Conservation (phyloP, 139 green algal species). For the Volvox africanus region DNA sequence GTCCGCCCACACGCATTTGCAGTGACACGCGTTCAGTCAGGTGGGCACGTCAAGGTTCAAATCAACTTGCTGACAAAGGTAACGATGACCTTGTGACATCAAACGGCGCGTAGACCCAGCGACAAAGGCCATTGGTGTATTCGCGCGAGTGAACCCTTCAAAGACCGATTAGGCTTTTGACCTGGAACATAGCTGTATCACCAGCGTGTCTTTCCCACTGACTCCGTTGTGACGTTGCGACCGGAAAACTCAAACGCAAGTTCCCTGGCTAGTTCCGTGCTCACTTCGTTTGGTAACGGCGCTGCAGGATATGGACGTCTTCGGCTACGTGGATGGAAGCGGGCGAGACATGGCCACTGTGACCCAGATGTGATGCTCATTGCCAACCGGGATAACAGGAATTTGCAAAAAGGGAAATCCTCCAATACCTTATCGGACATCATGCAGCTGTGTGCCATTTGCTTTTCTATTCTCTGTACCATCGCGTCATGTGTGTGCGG, state of each 20-base stretch:
- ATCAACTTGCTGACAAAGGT: slow-evolving; percentile 76
- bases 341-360: background rate
- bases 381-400: background rate
- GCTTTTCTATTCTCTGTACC: too few relatives aligned
- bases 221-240: too few relatives aligned
- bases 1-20: background rate
- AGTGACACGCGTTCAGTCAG: slow-evolving; percentile 70
- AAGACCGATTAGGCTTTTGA: too few relatives aligned
- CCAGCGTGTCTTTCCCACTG: too few relatives aligned
- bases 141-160: too few relatives aligned
- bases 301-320: slow-evolving; percentile 76
- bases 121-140: background rate
- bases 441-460: too few relatives aligned
- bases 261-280: too few relatives aligned
- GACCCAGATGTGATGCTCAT: background rate
- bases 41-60: slow-evolving; percentile 63
- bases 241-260: too few relatives aligned
- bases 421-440: too few relatives aligned
- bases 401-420: too few relatives aligned
- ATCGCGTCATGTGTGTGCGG: too few relatives aligned
- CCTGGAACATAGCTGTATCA: background rate
- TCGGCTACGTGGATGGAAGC: slow-evolving; percentile 62
- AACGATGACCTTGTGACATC: background rate
- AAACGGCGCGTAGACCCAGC: background rate
- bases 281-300: too few relatives aligned